Evolutionary conservation across 352 stramenopile genomes (phyloP).

Genomic region (Globisporangium viniferum): DNA sequence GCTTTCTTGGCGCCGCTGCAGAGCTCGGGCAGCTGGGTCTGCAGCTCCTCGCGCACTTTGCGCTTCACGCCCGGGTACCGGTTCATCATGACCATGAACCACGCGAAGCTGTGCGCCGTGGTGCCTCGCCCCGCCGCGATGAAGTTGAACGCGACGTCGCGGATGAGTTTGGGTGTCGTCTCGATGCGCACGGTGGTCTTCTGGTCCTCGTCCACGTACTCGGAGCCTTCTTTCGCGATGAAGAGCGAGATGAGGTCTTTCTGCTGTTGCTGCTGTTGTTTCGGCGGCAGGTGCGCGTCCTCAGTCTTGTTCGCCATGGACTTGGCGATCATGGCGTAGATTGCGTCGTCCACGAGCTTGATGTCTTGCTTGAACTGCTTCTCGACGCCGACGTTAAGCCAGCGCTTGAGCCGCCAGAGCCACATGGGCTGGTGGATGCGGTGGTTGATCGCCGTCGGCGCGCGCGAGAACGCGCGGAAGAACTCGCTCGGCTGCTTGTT

Average conservation of each 20-base stretch:
- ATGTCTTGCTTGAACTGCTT: slow-evolving; percentile 30
- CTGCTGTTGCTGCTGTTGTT: slow-evolving; percentile 5
- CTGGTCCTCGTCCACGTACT: slow-evolving; percentile 21
- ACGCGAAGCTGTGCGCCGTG: slow-evolving; percentile 54
- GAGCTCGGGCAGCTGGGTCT: slow-evolving; percentile 33
- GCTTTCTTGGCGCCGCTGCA: slow-evolving; percentile 16
- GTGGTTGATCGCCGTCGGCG: slow-evolving; percentile 21
- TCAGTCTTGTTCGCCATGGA: slow-evolving; percentile 29
- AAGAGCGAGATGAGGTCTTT: slow-evolving; percentile 43
- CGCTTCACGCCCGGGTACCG: slow-evolving; percentile 40
- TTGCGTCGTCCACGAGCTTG: slow-evolving; percentile 32
- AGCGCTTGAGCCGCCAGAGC: slow-evolving; percentile 36
- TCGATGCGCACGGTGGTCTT: slow-evolving; percentile 11
- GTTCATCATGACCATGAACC: slow-evolving; percentile 77
- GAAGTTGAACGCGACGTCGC: slow-evolving; percentile 73
- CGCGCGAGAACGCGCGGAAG: slow-evolving; percentile 27
- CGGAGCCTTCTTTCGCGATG: slow-evolving; percentile 32
- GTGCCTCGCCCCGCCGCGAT: slow-evolving; percentile 73
- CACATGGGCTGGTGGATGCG: slow-evolving; percentile 50
- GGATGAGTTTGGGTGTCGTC: slow-evolving; percentile 34
- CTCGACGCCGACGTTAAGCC: slow-evolving; percentile 29
- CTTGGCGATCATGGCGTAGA: slow-evolving; percentile 42
- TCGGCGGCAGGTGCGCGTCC: neutral
- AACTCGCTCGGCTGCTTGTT: slow-evolving; percentile 30
- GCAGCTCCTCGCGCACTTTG: slow-evolving; percentile 53